phyloP scores from a whole-genome alignment of 2,329 filamentous ascomycete genomes.

The Hansfordia pulvinata region DNA sequence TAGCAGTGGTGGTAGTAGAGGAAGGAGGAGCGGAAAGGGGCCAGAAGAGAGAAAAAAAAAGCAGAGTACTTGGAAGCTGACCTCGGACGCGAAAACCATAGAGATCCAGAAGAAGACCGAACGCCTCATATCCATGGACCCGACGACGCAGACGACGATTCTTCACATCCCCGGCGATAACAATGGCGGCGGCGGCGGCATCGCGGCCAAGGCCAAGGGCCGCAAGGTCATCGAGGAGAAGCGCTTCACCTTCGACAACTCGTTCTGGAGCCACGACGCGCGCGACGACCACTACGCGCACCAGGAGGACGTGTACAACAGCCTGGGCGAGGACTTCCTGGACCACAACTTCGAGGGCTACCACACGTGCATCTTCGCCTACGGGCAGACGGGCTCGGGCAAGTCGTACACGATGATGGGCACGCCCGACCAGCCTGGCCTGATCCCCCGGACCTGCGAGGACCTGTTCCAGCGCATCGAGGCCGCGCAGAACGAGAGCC shows the following conservation, averaged over 20 bases:
- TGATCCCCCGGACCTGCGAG: slow-evolving; percentile 91
- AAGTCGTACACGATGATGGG: slow-evolving; percentile 99
- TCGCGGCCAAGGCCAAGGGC: slow-evolving; percentile 45
- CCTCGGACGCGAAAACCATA: slow-evolving; percentile 21
- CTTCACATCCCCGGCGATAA: slow-evolving; percentile 55
- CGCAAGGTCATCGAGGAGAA: slow-evolving; percentile 77
- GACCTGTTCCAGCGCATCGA: slow-evolving; percentile 93
- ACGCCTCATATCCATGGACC: slow-evolving; percentile 89
- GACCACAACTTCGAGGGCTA: slow-evolving; percentile 99
- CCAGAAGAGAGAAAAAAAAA: too few species aligned
- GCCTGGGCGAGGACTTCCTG: slow-evolving; percentile 87
- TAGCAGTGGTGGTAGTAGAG: too few species aligned
- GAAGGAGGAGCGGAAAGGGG: too few species aligned
- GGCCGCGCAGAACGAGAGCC: slow-evolving; percentile 58
- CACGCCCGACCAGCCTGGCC: slow-evolving; percentile 65
- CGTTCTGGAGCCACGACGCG: slow-evolving; percentile 88
- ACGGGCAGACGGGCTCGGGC: slow-evolving; percentile 92
- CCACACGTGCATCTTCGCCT: slow-evolving; percentile 97
- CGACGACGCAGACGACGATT: slow-evolving; percentile 70
- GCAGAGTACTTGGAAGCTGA: too few species aligned
- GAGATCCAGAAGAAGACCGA: slow-evolving; percentile 68
- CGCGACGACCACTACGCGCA: slow-evolving; percentile 75
- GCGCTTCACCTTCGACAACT: slow-evolving; percentile 90
- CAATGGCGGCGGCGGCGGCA: slow-evolving; percentile 38
- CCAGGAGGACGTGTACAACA: slow-evolving; percentile 89